A percentile compares a stretch with the other conserved stretches of the same genome.
phyloP scores from a whole-genome alignment of 192 early-diverging fungal genomes.

The Coemansia pectinata region DNA sequence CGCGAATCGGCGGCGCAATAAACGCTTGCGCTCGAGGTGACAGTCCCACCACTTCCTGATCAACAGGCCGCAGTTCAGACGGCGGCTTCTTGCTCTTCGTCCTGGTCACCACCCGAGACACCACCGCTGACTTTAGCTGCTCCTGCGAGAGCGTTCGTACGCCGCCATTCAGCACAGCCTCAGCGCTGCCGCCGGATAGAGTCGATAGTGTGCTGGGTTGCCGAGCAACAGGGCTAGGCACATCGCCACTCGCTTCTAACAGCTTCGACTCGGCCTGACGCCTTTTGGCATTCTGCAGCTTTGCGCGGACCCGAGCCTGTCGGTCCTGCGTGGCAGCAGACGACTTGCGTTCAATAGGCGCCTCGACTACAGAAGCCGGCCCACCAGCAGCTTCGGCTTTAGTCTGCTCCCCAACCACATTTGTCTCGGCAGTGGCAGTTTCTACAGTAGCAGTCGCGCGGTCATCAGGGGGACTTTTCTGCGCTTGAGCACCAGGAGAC shows the following conservation, averaged over 20 bases:
- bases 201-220: not conserved
- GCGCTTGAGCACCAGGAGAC: not conserved
- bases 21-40: not conserved
- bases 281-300: slow-evolving; percentile 37
- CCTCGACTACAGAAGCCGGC: not conserved
- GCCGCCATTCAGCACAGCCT: not conserved
- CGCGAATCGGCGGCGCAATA: slow-evolving; percentile 59
- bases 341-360: slow-evolving; percentile 6
- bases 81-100: slow-evolving; percentile 10
- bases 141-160: not conserved
- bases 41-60: not conserved
- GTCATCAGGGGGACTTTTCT: not conserved
- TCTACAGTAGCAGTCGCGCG: not conserved
- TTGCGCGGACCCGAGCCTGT: slow-evolving; percentile 34
- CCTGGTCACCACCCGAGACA: not conserved
- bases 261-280: slow-evolving; percentile 34
- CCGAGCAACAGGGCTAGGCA: not conserved
- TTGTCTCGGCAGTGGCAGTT: not conserved
- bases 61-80: slow-evolving; percentile 9
- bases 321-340: slow-evolving; percentile 22
- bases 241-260: slow-evolving; percentile 3
- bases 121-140: not conserved
- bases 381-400: not conserved
- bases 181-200: not conserved
- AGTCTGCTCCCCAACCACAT: not conserved